Percentiles rank a stretch among this genome's conserved stretches.
phyloP scores from a whole-genome alignment of 1,284 basidiomycete species.

The Puccinia horiana region DNA sequence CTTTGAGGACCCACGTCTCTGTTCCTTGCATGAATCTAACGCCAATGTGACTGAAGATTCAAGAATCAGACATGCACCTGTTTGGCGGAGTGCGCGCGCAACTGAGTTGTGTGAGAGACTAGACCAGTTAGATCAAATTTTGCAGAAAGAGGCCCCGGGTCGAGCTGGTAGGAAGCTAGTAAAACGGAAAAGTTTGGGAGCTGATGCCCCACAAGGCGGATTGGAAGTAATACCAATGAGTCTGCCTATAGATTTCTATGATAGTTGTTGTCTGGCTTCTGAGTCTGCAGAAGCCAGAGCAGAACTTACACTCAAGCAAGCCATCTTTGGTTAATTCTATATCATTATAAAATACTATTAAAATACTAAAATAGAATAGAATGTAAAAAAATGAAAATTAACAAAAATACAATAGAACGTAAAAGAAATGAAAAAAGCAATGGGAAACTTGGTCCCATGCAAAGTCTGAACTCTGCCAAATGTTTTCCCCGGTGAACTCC shows the following conservation, averaged over 20 bases:
- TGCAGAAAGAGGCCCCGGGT: neutral
- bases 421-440: no score
- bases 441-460: no score
- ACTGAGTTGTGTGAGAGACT: conserved; percentile 17
- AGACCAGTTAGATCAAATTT: neutral
- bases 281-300: neutral
- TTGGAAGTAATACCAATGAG: neutral
- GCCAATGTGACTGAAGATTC: neutral
- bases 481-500: no score
- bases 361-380: no score
- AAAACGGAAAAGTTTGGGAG: neutral
- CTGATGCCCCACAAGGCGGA: neutral
- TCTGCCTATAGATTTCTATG: conserved; percentile 17
- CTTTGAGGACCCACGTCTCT: neutral
- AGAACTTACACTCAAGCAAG: no score
- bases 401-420: no score
- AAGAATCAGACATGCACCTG: conserved; percentile 5
- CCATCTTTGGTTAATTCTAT: no score
- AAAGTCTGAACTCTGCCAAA: no score
- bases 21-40: conserved; percentile 19
- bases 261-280: neutral
- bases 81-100: conserved; percentile 15
- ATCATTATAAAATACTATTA: no score
- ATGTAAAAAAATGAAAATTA: no score
- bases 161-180: conserved; percentile 4